Evolutionary conservation across 148 eudicot genomes (phyloP).

Genomic region (Spergularia marina): DNA sequence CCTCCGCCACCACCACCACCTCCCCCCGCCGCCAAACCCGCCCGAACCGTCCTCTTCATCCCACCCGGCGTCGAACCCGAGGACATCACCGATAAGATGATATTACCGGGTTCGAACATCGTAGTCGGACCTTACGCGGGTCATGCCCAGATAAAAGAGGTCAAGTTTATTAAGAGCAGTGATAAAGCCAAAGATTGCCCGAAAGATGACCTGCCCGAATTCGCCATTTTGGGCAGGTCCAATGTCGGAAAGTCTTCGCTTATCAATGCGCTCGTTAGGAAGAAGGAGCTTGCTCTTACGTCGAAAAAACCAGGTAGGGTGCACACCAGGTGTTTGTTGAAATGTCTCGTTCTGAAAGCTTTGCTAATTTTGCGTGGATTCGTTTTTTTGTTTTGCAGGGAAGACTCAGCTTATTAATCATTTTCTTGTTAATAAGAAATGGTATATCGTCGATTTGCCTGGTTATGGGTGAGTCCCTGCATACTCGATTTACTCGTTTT

Average conservation of each 20-base stretch:
- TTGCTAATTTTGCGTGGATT: neutral
- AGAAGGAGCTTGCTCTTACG: slow-evolving; percentile 83
- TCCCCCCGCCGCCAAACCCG: slow-evolving; percentile 34
- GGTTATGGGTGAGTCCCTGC: slow-evolving; percentile 76
- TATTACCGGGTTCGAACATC: slow-evolving; percentile 77
- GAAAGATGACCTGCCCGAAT: slow-evolving; percentile 65
- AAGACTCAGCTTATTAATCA: slow-evolving; percentile 97
- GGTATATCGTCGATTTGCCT: slow-evolving; percentile 97
- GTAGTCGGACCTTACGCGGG: slow-evolving; percentile 82
- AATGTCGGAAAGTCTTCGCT: slow-evolving; percentile 95
- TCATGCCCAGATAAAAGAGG: slow-evolving; percentile 78
- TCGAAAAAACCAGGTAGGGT: slow-evolving; percentile 81
- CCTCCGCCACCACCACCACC: slow-evolving; percentile 15
- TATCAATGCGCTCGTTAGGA: slow-evolving; percentile 65
- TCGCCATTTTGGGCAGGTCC: slow-evolving; percentile 86
- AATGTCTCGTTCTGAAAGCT: neutral
- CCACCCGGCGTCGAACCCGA: slow-evolving; percentile 79
- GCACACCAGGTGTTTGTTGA: slow-evolving; percentile 32
- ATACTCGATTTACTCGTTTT: neutral
- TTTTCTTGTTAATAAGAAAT: slow-evolving; percentile 79
- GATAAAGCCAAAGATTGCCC: slow-evolving; percentile 73
- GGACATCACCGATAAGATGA: slow-evolving; percentile 57
- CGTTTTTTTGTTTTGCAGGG: slow-evolving; percentile 45
- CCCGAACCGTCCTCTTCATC: slow-evolving; percentile 50
- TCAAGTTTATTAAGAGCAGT: slow-evolving; percentile 76